Conservation (phyloP, 805 yeast genomes). For the Saccharomycopsis microspora region DNA sequence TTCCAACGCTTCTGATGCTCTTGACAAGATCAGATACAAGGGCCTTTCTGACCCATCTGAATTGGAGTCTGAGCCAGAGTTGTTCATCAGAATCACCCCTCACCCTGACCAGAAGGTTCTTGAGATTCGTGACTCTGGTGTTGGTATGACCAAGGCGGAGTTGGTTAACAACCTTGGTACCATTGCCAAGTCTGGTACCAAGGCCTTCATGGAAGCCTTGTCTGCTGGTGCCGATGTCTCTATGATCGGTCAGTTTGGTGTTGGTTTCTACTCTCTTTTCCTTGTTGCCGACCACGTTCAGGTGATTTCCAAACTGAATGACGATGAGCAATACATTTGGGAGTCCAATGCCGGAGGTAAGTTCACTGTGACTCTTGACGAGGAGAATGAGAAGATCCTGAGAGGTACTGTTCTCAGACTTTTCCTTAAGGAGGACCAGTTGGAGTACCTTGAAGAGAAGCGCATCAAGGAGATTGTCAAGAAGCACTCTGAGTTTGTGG, state of each 20-base stretch:
- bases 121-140: conserved; percentile 98
- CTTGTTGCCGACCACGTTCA: conserved; percentile 98
- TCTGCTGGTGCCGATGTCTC: conserved; percentile 99
- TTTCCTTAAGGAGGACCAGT: conserved; percentile 97
- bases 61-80: conserved; percentile 90
- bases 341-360: conserved; percentile 99
- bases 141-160: conserved; percentile 99
- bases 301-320: conserved; percentile 96
- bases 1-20: conserved; percentile 98
- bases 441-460: conserved; percentile 98
- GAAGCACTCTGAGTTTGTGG: conserved; percentile 98
- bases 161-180: conserved; percentile 99
- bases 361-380: conserved; percentile 91
- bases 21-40: conserved; percentile 96
- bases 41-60: conserved; percentile 85
- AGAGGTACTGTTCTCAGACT: conserved; percentile 96
- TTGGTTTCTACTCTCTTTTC: conserved; percentile 99
- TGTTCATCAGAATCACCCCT: conserved; percentile 96
- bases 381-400: conserved; percentile 69
- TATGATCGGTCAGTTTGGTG: conserved; percentile 99
- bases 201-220: conserved; percentile 98
- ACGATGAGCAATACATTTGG: conserved; percentile 99
- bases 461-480: conserved; percentile 98
- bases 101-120: conserved; percentile 86
- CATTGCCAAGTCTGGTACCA: conserved; percentile 99